A percentile compares a stretch with the other conserved stretches of the same genome.
Evolutionary conservation across 441 rosid genomes (phyloP).

Genomic region (Daphne laureola): DNA sequence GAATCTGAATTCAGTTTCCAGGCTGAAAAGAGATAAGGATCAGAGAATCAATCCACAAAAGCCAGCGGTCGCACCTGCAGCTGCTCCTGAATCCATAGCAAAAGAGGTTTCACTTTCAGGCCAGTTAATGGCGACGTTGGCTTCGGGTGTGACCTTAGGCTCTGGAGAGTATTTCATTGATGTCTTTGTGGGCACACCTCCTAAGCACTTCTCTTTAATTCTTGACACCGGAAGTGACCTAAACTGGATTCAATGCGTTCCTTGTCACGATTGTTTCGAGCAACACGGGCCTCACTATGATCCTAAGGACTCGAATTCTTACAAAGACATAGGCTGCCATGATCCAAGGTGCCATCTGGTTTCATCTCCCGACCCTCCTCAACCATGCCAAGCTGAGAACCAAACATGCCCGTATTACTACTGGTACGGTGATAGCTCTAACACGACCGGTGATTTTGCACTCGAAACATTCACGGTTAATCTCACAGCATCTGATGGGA

Average conservation of each 20-base stretch:
- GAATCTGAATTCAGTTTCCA: conserved; percentile 50
- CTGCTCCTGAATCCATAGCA: conserved; percentile 25
- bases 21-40: conserved; percentile 21
- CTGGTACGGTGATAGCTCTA: conserved; percentile 89
- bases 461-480: conserved; percentile 76
- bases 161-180: conserved; percentile 91
- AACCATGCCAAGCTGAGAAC: conserved; percentile 51
- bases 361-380: conserved; percentile 60
- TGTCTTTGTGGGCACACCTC: conserved; percentile 82
- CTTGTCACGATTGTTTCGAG: conserved; percentile 70
- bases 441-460: conserved; percentile 87
- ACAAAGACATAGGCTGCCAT: conserved; percentile 46
- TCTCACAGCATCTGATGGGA: conserved; percentile 40
- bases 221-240: conserved; percentile 93
- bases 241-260: conserved; percentile 81
- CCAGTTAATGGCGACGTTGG: conserved; percentile 66
- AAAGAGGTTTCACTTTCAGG: conserved; percentile 22
- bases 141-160: conserved; percentile 64
- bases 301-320: conserved; percentile 50
- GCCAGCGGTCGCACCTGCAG: conserved; percentile 18
- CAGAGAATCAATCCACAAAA: conserved; percentile 9
- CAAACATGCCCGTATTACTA: conserved; percentile 80
- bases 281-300: conserved; percentile 62
- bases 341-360: conserved; percentile 66
- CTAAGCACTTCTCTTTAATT: conserved; percentile 79